These are phyloP conservation scores for Wickerhamomyces canadensis DNA, from an alignment of 805 yeast genomes.

Conservation along the genomic window DNA sequence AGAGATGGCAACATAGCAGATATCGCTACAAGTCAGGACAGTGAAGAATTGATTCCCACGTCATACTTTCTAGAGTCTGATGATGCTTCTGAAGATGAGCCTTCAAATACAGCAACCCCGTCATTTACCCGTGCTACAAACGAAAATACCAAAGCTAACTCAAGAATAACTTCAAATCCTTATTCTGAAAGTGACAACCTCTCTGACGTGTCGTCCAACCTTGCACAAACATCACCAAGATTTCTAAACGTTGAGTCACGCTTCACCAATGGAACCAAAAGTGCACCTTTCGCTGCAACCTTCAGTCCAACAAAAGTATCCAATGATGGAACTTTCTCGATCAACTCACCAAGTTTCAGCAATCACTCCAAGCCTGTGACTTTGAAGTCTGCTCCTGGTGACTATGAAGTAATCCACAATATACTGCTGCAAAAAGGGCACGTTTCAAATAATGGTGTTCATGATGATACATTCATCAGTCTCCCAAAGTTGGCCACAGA, in stretches of 20 bases:
- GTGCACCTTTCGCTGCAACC: not conserved
- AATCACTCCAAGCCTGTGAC: no score
- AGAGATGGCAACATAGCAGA: not conserved
- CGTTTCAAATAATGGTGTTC: no score
- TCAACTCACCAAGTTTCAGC: no score
- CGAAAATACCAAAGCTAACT: no score
- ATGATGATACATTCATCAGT: no score
- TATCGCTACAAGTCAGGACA: not conserved
- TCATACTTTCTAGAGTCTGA: conserved; percentile 1
- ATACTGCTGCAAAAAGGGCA: no score
- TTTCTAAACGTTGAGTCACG: not conserved
- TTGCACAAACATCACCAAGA: not conserved
- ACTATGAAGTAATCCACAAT: no score
- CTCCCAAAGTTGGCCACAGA: no score
- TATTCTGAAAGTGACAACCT: not conserved
- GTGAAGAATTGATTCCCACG: not conserved
- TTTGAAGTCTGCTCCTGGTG: no score
- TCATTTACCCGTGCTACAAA: no score
- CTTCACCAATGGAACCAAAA: not conserved
- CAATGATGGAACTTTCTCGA: not conserved
- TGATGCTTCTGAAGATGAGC: not conserved
- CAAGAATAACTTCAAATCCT: not conserved
- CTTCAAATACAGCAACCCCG: no score
- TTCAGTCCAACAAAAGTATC: not conserved
- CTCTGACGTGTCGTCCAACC: no score